Percentiles rank a stretch among this genome's conserved stretches.
phyloP scores from a whole-genome alignment of 139 green algal species.

The Dunaliella sp. region DNA sequence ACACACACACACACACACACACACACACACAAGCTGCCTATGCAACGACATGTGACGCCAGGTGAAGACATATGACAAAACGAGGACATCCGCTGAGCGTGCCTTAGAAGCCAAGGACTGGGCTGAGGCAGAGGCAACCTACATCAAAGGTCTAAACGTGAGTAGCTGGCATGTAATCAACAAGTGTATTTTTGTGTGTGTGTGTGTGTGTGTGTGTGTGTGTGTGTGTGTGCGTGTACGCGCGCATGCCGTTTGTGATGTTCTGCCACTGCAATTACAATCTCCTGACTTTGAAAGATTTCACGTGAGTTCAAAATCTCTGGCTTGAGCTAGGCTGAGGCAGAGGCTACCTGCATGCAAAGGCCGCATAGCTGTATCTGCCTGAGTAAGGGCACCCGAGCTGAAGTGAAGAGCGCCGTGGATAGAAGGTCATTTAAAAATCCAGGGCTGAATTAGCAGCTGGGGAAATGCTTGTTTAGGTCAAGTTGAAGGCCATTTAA shows the following conservation, averaged over 20 bases:
- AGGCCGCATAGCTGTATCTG: not conserved
- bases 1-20: too few species aligned
- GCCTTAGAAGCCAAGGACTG: conserved; percentile 31
- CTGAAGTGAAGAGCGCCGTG: too few species aligned
- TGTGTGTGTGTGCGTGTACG: not conserved
- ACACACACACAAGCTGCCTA: too few species aligned
- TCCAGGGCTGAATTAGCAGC: not conserved
- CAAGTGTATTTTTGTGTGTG: not conserved
- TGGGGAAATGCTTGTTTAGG: not conserved
- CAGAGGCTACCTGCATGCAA: conserved; percentile 19
- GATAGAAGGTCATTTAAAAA: too few species aligned
- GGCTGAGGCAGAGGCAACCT: conserved; percentile 22
- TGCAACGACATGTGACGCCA: too few species aligned
- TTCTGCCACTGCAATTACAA: too few species aligned
- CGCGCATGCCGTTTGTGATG: not conserved
- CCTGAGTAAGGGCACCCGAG: too few species aligned
- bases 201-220: not conserved
- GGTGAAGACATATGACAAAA: conserved; percentile 59
- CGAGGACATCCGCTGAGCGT: conserved; percentile 32
- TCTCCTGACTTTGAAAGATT: not conserved
- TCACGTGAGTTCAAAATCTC: not conserved
- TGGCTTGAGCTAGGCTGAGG: conserved; percentile 18
- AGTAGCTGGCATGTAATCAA: not conserved
- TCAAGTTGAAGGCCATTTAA: not conserved
- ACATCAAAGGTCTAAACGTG: conserved; percentile 21